Evolutionary conservation across 257 asterid species (phyloP), one percentile per base, ranked within the genome.

Genomic region (Scutellaria barbata): DNA sequence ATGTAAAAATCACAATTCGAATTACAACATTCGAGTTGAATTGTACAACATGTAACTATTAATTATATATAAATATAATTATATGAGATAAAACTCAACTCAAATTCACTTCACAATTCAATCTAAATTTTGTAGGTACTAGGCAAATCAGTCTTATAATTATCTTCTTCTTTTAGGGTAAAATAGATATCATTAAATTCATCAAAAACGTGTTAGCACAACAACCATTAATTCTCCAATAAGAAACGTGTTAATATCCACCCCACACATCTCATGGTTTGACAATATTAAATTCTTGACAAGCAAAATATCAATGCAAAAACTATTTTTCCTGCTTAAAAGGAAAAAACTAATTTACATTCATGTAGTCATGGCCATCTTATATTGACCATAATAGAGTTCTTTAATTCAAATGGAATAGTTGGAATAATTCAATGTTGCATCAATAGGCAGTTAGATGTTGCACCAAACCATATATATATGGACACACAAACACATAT

Each of bases 301-400:
- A 8, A 18, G 16, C 45, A 25, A 77, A 22, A 51, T 20, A 48
- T 22, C 51, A 67, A 18, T 30, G 66, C 25, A 40, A 9, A 43
- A 55, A 8, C 18, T 11, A 59, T 2, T 4, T 2, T 30, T 30
- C 5, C 5, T 2, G 0, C 35, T 2, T 30, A 2, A 30, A 30
- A 30, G 2, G 2, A 41, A 11, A 13, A 8, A 2, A 42, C 22
- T 20, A 22, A 11, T n/a, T n/a, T 11, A 5, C 60, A 68, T 69
- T 69, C 65, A 71, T 46, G 61, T 40, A 18, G 71, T 55, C 77
- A 51, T 55, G 54, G 84, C 78, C 76, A 30, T 59, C 80, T 16
- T 56, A 55, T 68, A 50, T 76, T 72, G 81, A 80, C 81, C 71
- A 45, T 35, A 53, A n/a, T 13, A 13, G 10, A 14, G 0, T 58